Percentiles rank a stretch among this genome's conserved stretches.
phyloP scores from a whole-genome alignment of 768 basidiomycete genomes.

The Boletus speciosus region DNA sequence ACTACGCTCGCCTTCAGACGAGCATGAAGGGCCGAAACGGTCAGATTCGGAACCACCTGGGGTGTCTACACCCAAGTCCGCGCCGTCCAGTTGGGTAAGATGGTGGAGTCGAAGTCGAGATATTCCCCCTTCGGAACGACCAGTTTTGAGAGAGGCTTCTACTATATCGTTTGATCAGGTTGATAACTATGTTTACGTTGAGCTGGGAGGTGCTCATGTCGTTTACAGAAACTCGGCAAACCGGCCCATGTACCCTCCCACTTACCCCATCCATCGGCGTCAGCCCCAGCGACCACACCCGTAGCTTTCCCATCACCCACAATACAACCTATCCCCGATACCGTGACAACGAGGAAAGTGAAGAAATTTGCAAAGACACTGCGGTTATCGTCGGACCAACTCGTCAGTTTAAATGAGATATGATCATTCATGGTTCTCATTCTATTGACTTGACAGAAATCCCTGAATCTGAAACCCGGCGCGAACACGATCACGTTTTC shows the following conservation, averaged over 20 bases:
- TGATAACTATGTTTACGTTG: background rate
- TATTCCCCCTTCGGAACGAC: slow-evolving; percentile 23
- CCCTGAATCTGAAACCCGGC: slow-evolving; percentile 77
- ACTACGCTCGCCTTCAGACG: slow-evolving; percentile 16
- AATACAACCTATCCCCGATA: slow-evolving; percentile 27
- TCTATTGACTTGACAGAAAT: slow-evolving; percentile 53
- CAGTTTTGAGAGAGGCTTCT: slow-evolving; percentile 21
- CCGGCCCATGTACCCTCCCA: background rate
- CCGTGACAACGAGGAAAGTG: slow-evolving; percentile 8
- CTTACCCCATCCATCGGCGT: slow-evolving; percentile 34
- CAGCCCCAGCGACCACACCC: slow-evolving; percentile 48
- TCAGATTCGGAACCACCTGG: slow-evolving; percentile 37
- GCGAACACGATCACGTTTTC: slow-evolving; percentile 93
- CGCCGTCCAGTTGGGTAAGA: slow-evolving; percentile 70
- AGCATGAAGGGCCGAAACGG: slow-evolving; percentile 34
- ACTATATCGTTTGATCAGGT: slow-evolving; percentile 27
- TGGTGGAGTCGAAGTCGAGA: slow-evolving; percentile 76
- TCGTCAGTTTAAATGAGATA: slow-evolving; percentile 48
- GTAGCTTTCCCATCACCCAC: slow-evolving; percentile 16
- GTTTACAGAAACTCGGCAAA: slow-evolving; percentile 12
- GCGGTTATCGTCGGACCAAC: slow-evolving; percentile 89
- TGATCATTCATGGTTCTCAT: background rate
- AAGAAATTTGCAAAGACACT: slow-evolving; percentile 88
- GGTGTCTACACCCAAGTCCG: slow-evolving; percentile 37
- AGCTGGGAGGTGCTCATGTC: background rate